phyloP scores from a whole-genome alignment of 1,139 yeast genomes.

The Diutina pseudorugosa region DNA sequence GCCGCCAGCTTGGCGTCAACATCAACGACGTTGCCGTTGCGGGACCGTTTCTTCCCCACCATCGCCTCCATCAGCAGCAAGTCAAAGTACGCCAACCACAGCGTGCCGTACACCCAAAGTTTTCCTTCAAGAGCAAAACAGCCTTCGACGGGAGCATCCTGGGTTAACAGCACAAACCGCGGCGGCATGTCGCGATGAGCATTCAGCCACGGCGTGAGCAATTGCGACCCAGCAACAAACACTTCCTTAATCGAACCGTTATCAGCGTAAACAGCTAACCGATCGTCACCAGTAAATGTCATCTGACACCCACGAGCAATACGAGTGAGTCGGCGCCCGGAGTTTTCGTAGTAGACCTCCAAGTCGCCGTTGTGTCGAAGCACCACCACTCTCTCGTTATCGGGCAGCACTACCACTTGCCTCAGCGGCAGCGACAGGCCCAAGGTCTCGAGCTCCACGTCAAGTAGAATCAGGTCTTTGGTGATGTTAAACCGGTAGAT shows the following conservation, averaged over 20 bases:
- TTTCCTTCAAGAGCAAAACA: slow-evolving; percentile 33
- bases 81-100: slow-evolving; percentile 73
- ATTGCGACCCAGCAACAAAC: slow-evolving; percentile 15
- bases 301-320: slow-evolving; percentile 47
- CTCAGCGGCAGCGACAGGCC: slow-evolving; percentile 17
- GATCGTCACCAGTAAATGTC: slow-evolving; percentile 35
- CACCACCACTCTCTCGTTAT: slow-evolving; percentile 35
- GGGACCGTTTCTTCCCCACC: slow-evolving; percentile 12
- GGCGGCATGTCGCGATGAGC: slow-evolving; percentile 62
- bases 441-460: slow-evolving; percentile 28
- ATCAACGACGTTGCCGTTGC: slow-evolving; percentile 16
- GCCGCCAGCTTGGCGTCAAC: slow-evolving; percentile 8
- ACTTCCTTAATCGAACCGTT: slow-evolving; percentile 72
- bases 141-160: slow-evolving; percentile 58
- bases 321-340: slow-evolving; percentile 27
- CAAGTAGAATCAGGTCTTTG: slow-evolving; percentile 16
- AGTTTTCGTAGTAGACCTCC: slow-evolving; percentile 31
- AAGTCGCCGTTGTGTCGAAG: slow-evolving; percentile 51
- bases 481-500: slow-evolving; percentile 36
- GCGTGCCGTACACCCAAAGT: slow-evolving; percentile 82
- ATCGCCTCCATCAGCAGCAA: slow-evolving; percentile 40
- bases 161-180: slow-evolving; percentile 40
- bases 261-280: slow-evolving; percentile 55
- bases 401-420: slow-evolving; percentile 32
- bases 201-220: slow-evolving; percentile 71